Base-by-base conservation (phyloP, 805 yeast species). In the Metschnikowia peoriensis region DNA sequence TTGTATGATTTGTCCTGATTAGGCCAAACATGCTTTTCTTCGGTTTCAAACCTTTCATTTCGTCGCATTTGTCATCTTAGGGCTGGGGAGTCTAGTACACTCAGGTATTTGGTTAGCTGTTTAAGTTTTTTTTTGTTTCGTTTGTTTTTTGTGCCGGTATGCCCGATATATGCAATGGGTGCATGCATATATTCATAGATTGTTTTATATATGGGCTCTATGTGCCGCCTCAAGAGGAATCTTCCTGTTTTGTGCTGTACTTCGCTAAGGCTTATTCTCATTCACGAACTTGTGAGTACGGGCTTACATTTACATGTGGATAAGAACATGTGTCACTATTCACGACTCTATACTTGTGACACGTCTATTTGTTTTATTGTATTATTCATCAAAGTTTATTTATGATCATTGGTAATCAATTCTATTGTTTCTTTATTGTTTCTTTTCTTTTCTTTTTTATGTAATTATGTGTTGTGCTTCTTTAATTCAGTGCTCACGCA, bases 101-200 rank as follows among this genome's bases (percentile, higher is more conserved):
- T 41, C 22, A 34, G 44, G 8, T 32, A 16, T 32, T 32, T 6
- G 38, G 28, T 34, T 34, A 34, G 12, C n/a, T 34, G 38, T 34
- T 34, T 22, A 22, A 22, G 22, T 22, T 22, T 22, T 22, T 34
- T 14, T 34, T 34, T 34, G 38, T 34, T 34, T 22, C 22, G 22
- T 22, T 22, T 22, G 22, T 22, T 22, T 22, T 22, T 22, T 22
- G 22, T 22, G 22, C 22, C 22, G 22, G 22, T 22, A 22, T 22
- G 22, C 37, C 15, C 38, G 16, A 9, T 27, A 28, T 17, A 41
- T 41, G 22, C 44, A 28, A 41, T 41, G 11, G 22, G 38, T 9
- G 38, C 38, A 14, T 27, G 15, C 38, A 43, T 15, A 7, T 43
- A 28, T 43, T 43, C 46, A 43, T 43, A 43, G 46, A 43, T 43